Evolutionary conservation across 73 alveolate species (phyloP).

Genomic region (Paramecium pentaurelia): DNA sequence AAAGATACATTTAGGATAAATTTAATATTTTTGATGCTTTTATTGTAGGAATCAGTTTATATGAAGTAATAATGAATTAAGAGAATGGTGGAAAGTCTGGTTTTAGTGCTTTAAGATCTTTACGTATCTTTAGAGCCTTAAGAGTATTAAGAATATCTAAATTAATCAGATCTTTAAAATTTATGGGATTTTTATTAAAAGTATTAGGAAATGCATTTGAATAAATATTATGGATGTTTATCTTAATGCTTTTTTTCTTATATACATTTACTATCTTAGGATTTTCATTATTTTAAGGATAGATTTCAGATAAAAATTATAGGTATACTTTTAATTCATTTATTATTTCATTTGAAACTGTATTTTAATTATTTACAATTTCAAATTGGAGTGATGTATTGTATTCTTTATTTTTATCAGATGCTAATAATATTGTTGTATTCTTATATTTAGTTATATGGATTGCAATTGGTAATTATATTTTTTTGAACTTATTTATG

Average conservation of each 20-base stretch:
- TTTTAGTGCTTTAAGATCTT: conserved; percentile 79
- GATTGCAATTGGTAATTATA: conserved; percentile 93
- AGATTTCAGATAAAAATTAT: conserved; percentile 60
- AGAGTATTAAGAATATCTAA: conserved; percentile 94
- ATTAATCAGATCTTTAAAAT: conserved; percentile 67
- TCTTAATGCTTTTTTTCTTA: conserved; percentile 84
- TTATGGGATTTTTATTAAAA: conserved; percentile 87
- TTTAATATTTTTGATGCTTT: conserved; percentile 94
- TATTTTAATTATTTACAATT: conserved; percentile 85
- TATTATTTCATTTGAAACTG: conserved; percentile 79
- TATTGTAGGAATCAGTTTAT: conserved; percentile 81
- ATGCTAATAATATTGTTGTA: neutral
- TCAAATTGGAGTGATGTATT: conserved; percentile 91
- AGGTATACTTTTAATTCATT: conserved; percentile 86
- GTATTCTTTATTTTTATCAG: conserved; percentile 64
- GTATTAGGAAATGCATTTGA: conserved; percentile 81
- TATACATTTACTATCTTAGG: conserved; percentile 92
- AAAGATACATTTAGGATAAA: conserved; percentile 84
- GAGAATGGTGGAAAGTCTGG: conserved; percentile 75
- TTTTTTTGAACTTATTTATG: conserved; percentile 89
- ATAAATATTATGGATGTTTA: conserved; percentile 75
- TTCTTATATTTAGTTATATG: conserved; percentile 81
- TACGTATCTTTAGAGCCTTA: conserved; percentile 93
- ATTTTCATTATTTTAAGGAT: conserved; percentile 91
- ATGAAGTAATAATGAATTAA: conserved; percentile 66